Base-by-base conservation (phyloP, 495 filamentous ascomycete genomes). In the Staphylotrichum tortipilum region DNA sequence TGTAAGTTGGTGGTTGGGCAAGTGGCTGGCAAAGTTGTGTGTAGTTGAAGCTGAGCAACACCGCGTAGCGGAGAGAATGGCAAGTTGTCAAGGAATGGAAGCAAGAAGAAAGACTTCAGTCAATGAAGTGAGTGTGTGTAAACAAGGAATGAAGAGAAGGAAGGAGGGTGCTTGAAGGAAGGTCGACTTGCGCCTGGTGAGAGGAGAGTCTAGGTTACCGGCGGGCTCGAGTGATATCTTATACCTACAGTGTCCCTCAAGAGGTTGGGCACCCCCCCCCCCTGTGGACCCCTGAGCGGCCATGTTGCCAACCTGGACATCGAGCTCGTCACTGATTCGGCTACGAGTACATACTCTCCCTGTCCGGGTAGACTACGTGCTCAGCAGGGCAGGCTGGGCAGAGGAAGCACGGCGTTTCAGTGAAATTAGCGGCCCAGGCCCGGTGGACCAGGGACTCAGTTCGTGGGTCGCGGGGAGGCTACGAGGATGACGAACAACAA, bases 31-130 rank as follows among this genome's bases (percentile, higher is more conserved):
- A 22, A 43, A 34, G 26, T 12, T 35, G 24, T 35, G 47, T 9
- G 29, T 22, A n/a, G 18, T 34, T 18, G 36, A 50, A 50, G 37
- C 42, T 33, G 21, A 55, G 39, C 21, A 26, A 31, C 39, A 39
- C 55, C 55, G 58, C 47, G 55, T 61, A 49, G 58, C 58, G 55
- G 58, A 55, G 26, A 7, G 52, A 60, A 51, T 44, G 54, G 17
- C 21, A 29, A 30, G 50, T 35, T 23, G 34, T 28, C 28, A 50
- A 42, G n/a, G 15, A 40, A 30, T 40, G 38, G 47, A 30, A 48
- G 45, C 47, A 61, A 45, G 51, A 55, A 57, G 43, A 54, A 31
- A n/a, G n/a, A 49, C 59, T 62, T 58, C 57, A 58, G 48, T 64
- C 62, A 62, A 58, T 64, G 62, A 62, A 64, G 59, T 18, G 47